Evolutionary conservation across 768 basidiomycete genomes (phyloP).

Genomic region (Leucocoprinus leucothites): DNA sequence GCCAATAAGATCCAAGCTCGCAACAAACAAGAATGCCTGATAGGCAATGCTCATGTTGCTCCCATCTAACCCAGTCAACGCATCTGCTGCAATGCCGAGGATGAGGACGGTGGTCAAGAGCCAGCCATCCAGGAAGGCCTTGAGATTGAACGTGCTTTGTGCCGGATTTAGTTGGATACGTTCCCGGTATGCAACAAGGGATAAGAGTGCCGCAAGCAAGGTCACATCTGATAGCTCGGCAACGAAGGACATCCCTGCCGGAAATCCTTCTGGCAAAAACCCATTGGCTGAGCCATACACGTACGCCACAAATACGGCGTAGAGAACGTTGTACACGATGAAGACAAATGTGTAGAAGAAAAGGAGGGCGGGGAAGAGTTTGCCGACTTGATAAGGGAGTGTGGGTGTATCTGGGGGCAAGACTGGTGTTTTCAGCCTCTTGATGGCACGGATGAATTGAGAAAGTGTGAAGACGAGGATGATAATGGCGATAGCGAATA

Average conservation of each 20-base stretch:
- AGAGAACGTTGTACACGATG: conserved; percentile 3
- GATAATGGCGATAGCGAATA: background rate
- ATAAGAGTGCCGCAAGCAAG: background rate
- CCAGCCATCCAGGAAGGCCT: conserved; percentile 7
- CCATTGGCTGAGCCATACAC: background rate
- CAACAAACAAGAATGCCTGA: background rate
- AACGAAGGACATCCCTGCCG: background rate
- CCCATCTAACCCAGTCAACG: background rate
- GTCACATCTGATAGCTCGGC: background rate
- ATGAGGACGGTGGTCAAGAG: background rate
- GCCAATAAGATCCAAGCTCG: background rate
- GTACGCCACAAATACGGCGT: background rate
- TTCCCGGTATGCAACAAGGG: conserved; percentile 6
- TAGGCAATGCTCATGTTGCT: background rate
- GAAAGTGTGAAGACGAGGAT: background rate
- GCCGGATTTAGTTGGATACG: conserved; percentile 1
- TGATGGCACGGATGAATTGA: background rate
- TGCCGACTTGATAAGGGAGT: conserved; percentile 3
- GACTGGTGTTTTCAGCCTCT: background rate
- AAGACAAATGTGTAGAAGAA: background rate
- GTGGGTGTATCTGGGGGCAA: conserved; percentile 1
- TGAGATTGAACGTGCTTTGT: background rate
- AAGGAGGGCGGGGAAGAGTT: conserved; percentile 5
- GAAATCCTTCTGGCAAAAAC: background rate
- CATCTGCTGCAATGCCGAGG: background rate